Conservation (phyloP, 345 rosid species). For the Chamaenerion angustifolium region DNA sequence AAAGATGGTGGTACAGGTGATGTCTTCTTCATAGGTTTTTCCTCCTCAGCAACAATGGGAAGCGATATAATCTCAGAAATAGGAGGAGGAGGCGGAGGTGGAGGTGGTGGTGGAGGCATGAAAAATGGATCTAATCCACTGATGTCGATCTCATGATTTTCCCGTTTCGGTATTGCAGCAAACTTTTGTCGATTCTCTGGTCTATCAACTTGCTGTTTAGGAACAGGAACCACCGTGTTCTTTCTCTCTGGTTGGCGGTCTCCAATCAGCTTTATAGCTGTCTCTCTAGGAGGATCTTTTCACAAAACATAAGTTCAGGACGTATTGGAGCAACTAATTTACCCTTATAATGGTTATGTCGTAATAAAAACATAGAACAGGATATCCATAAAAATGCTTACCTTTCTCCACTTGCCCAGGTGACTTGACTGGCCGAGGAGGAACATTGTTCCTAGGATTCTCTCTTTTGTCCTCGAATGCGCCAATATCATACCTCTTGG, state of each 20-base stretch:
- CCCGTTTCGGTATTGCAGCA: slow-evolving; percentile 18
- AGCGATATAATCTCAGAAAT: slow-evolving; percentile 31
- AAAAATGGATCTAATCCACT: slow-evolving; percentile 25
- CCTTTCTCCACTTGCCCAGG: slow-evolving; percentile 56
- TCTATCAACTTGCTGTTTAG: slow-evolving; percentile 32
- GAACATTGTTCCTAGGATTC: slow-evolving; percentile 27
- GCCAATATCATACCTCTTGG: slow-evolving; percentile 57
- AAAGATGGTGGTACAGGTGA: slow-evolving; percentile 27
- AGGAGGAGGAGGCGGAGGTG: slow-evolving; percentile 42
- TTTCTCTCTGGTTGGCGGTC: slow-evolving; percentile 19
- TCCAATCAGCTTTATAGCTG: slow-evolving; percentile 18
- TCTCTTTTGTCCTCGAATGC: slow-evolving; percentile 56
- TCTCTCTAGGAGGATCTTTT: slow-evolving; percentile 38
- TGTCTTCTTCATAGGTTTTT: slow-evolving; percentile 29
- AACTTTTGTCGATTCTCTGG: slow-evolving; percentile 19
- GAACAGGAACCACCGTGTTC: slow-evolving; percentile 27
- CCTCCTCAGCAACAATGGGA: slow-evolving; percentile 41
- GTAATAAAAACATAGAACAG: not conserved
- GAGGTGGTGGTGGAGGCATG: slow-evolving; percentile 36
- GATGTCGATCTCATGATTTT: slow-evolving; percentile 49
- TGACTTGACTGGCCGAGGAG: slow-evolving; percentile 18
- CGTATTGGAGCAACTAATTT: not conserved
- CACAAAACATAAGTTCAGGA: slow-evolving; percentile 5
- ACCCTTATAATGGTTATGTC: not conserved
- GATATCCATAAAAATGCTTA: slow-evolving; percentile 7